Conservation (phyloP, 2,329 filamentous ascomycete genomes). For the Dothistroma pini region DNA sequence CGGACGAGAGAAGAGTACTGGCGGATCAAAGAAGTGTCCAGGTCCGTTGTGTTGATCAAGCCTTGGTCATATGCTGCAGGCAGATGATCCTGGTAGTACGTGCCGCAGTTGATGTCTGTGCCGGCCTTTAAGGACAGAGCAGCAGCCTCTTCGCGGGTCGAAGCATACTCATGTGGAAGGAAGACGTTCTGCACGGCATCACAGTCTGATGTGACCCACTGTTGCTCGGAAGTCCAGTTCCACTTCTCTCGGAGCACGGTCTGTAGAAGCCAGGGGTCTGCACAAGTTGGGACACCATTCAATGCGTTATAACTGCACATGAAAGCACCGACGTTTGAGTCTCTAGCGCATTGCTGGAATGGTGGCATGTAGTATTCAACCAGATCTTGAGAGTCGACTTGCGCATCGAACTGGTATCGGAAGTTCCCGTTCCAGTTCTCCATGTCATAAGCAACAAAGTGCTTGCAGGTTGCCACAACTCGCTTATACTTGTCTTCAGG, state of each 20-base stretch:
- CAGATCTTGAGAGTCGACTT: slow-evolving; percentile 59
- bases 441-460: slow-evolving; percentile 39
- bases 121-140: slow-evolving; percentile 50
- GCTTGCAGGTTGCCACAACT: slow-evolving; percentile 48
- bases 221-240: slow-evolving; percentile 58
- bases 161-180: slow-evolving; percentile 45
- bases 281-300: slow-evolving; percentile 64
- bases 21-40: slow-evolving; percentile 51
- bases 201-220: slow-evolving; percentile 64
- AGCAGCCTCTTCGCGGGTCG: slow-evolving; percentile 45
- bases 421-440: slow-evolving; percentile 33
- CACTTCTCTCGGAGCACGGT: slow-evolving; percentile 63
- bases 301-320: slow-evolving; percentile 53
- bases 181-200: slow-evolving; percentile 56
- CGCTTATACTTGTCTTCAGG: slow-evolving; percentile 36
- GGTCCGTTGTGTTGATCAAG: slow-evolving; percentile 43
- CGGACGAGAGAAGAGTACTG: slow-evolving; percentile 54
- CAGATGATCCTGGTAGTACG: slow-evolving; percentile 46
- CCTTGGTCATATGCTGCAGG: slow-evolving; percentile 42
- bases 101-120: slow-evolving; percentile 52
- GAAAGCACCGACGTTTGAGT: slow-evolving; percentile 46
- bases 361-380: slow-evolving; percentile 65
- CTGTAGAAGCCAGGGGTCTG: slow-evolving; percentile 59
- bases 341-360: slow-evolving; percentile 53
- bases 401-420: slow-evolving; percentile 53